Evolutionary conservation across 164 flowering plant species (phyloP).

Genomic region (Pachysandra terminalis): DNA sequence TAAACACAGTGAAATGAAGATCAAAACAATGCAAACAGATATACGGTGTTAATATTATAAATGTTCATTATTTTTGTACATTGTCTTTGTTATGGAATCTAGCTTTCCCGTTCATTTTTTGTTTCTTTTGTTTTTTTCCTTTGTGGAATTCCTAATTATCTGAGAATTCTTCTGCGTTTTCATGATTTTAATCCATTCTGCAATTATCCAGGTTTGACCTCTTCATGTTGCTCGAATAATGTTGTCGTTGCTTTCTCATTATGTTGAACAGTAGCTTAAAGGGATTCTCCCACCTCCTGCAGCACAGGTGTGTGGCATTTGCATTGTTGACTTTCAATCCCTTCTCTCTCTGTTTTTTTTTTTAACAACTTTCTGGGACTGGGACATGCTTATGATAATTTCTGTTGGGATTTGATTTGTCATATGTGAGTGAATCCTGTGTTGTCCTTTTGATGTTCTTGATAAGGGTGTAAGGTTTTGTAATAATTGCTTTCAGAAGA

Average conservation of each 20-base stretch:
- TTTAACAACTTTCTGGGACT: not conserved
- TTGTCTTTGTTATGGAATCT: not conserved
- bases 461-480: no score
- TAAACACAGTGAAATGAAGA: no score
- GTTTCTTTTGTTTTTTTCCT: no score
- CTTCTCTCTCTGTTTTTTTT: not conserved
- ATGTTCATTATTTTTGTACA: not conserved
- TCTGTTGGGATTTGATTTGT: not conserved
- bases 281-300: not conserved
- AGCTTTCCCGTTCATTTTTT: no score
- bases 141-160: no score
- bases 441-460: no score
- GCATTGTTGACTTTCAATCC: not conserved
- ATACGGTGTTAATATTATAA: not conserved
- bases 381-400: not conserved
- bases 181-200: no score
- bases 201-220: not conserved
- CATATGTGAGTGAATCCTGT: no score
- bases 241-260: not conserved
- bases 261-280: not conserved
- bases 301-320: not conserved
- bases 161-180: no score
- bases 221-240: not conserved
- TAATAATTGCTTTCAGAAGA: no score
- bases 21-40: no score